Evolutionary conservation across 148 eudicot genomes (phyloP).

Genomic region (Camellia sinensis): DNA sequence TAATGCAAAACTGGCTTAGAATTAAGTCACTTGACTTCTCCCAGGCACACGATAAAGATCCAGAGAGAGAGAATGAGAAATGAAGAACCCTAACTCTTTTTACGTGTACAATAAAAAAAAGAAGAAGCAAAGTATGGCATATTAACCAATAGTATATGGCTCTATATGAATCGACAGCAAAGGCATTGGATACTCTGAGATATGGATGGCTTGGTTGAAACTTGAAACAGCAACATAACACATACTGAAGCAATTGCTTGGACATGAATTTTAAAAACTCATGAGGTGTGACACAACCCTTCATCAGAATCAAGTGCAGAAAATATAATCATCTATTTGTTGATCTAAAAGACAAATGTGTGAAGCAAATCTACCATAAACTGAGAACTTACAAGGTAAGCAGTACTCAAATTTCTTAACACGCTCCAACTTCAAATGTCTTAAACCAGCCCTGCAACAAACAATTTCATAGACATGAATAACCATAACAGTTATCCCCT

Average conservation of each 20-base stretch:
- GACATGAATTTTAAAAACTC: not conserved
- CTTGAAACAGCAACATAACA: not conserved
- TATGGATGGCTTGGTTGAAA: not conserved
- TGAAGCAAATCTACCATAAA: not conserved
- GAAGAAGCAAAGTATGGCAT: not conserved
- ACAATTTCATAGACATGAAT: constrained; percentile 10
- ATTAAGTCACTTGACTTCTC: not conserved
- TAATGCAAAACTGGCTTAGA: not conserved
- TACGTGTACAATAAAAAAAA: not conserved
- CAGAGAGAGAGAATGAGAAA: too few species aligned
- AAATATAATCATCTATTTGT: not conserved
- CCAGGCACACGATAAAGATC: not conserved
- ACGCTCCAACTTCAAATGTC: constrained; percentile 75
- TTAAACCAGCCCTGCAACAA: constrained; percentile 73
- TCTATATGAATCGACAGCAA: not conserved
- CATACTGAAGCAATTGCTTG: not conserved
- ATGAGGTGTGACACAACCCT: not conserved
- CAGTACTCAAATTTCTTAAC: constrained; percentile 92
- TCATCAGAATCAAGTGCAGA: not conserved
- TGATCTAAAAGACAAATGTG: not conserved
- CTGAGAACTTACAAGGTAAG: constrained; percentile 76
- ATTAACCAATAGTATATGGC: not conserved
- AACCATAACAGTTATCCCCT: not conserved
- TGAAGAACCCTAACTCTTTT: not conserved
- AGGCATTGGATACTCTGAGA: not conserved